These are phyloP conservation scores for Aurinia saxatilis DNA, from an alignment of 345 rosid species.

Conservation along the genomic window DNA sequence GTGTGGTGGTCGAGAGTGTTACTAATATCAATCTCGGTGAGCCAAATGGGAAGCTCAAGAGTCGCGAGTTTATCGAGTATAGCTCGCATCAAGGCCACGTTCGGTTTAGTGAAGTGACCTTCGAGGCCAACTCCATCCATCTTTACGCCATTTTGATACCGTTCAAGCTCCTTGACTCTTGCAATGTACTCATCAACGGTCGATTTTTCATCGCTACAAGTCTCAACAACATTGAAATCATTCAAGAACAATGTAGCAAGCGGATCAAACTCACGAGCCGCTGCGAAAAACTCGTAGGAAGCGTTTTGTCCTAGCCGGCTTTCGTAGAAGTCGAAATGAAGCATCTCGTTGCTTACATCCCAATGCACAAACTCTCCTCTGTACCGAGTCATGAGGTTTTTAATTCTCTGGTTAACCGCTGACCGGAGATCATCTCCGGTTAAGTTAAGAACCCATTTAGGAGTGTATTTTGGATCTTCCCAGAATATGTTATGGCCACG, in stretches of 20 bases:
- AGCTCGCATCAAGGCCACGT: conserved; percentile 64
- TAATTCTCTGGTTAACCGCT: conserved; percentile 54
- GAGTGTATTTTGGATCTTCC: conserved; percentile 77
- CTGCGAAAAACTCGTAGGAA: conserved; percentile 46
- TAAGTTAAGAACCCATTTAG: conserved; percentile 53
- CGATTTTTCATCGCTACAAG: conserved; percentile 59
- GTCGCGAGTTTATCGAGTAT: conserved; percentile 66
- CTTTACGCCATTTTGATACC: conserved; percentile 16
- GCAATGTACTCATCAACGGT: conserved; percentile 56
- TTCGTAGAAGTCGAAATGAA: conserved; percentile 81
- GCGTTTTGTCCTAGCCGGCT: conserved; percentile 54
- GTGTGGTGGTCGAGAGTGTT: conserved; percentile 30
- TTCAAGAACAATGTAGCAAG: conserved; percentile 68
- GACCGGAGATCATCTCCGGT: conserved; percentile 34
- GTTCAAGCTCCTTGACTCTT: conserved; percentile 48
- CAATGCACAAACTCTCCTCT: conserved; percentile 69
- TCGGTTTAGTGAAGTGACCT: conserved; percentile 63
- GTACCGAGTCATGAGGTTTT: conserved; percentile 69
- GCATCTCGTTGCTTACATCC: conserved; percentile 91
- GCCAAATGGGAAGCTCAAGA: conserved; percentile 73
- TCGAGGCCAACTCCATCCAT: conserved; percentile 79
- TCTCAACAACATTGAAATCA: conserved; percentile 79
- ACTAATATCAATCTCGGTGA: conserved; percentile 78
- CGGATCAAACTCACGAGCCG: conserved; percentile 57
- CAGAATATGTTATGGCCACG: conserved; percentile 94